phyloP scores from a whole-genome alignment of 768 basidiomycete genomes.

The Tricholoma hemisulphureum region DNA sequence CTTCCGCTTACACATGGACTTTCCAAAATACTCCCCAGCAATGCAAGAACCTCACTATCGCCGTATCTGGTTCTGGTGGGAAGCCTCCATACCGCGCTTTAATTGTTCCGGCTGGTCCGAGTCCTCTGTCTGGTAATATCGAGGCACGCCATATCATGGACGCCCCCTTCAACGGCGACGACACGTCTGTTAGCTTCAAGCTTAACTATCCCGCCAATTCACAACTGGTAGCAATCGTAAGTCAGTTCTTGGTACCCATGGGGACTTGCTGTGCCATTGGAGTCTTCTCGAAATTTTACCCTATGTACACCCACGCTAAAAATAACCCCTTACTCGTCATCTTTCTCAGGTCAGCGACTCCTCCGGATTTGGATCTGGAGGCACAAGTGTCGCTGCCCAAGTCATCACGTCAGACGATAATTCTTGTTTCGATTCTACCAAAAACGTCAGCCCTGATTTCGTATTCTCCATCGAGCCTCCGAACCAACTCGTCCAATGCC shows the following conservation, averaged over 20 bases:
- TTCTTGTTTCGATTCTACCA: slow-evolving; percentile 57
- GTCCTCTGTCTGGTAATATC: slow-evolving; percentile 55
- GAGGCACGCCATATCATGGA: slow-evolving; percentile 65
- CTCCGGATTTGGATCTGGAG: slow-evolving; percentile 66
- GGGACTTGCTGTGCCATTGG: neutral
- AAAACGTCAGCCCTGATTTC: slow-evolving; percentile 51
- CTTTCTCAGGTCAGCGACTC: slow-evolving; percentile 53
- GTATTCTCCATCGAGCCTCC: slow-evolving; percentile 59
- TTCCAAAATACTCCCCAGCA: slow-evolving; percentile 54
- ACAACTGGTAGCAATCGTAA: slow-evolving; percentile 74
- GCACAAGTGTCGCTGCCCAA: slow-evolving; percentile 65
- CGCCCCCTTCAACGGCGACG: slow-evolving; percentile 46
- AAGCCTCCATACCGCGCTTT: slow-evolving; percentile 66
- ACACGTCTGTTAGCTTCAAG: slow-evolving; percentile 47
- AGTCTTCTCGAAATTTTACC: neutral
- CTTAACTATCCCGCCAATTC: slow-evolving; percentile 66
- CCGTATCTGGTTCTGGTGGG: slow-evolving; percentile 55
- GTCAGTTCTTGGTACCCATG: slow-evolving; percentile 27
- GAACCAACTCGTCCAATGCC: slow-evolving; percentile 67
- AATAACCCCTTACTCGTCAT: slow-evolving; percentile 5
- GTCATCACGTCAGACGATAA: slow-evolving; percentile 51
- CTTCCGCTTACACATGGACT: slow-evolving; percentile 45
- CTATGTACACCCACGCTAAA: neutral
- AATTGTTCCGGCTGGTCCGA: slow-evolving; percentile 65
- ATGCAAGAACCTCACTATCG: slow-evolving; percentile 61